A percentile compares a stretch with the other conserved stretches of the same genome.
Conservation (phyloP, 768 basidiomycete genomes). For the Suillus subaureus region DNA sequence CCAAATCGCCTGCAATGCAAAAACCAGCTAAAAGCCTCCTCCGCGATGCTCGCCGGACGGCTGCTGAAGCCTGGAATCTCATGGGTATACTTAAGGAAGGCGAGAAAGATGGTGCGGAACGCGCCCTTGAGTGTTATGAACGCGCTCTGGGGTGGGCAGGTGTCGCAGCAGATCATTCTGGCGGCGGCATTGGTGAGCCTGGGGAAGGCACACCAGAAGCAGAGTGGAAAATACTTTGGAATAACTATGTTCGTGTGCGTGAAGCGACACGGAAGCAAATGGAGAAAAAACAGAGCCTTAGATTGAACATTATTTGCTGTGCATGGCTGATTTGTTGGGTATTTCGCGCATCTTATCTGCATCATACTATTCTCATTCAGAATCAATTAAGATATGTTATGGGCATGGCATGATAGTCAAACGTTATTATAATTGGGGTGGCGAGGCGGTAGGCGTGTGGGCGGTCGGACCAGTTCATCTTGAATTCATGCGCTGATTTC, state of each 20-base stretch:
- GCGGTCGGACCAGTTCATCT: not conserved
- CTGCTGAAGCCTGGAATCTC: conserved; percentile 77
- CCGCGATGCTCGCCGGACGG: conserved; percentile 69
- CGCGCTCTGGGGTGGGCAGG: conserved; percentile 74
- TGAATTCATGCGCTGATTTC: not conserved
- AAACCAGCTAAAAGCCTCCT: conserved; percentile 59
- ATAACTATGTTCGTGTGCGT: conserved; percentile 59
- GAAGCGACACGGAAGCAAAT: conserved; percentile 19
- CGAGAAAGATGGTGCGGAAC: conserved; percentile 29
- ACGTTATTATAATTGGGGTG: not conserved
- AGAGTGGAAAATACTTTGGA: conserved; percentile 63
- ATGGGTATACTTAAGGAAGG: conserved; percentile 66
- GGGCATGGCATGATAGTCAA: not conserved
- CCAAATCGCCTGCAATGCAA: conserved; percentile 50
- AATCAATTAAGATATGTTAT: not conserved
- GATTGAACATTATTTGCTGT: not conserved
- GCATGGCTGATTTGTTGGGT: too few relatives aligned
- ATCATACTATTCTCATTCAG: not conserved
- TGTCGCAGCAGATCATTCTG: conserved; percentile 36
- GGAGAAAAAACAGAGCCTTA: conserved; percentile 6
- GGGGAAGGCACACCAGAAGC: conserved; percentile 56
- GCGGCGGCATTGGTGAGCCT: conserved; percentile 41
- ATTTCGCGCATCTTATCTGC: not conserved
- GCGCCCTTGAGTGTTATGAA: conserved; percentile 64
- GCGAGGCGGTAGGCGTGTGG: too few relatives aligned